phyloP scores from a whole-genome alignment of 169 alveolate genomes.

The Theileria orientalis region DNA sequence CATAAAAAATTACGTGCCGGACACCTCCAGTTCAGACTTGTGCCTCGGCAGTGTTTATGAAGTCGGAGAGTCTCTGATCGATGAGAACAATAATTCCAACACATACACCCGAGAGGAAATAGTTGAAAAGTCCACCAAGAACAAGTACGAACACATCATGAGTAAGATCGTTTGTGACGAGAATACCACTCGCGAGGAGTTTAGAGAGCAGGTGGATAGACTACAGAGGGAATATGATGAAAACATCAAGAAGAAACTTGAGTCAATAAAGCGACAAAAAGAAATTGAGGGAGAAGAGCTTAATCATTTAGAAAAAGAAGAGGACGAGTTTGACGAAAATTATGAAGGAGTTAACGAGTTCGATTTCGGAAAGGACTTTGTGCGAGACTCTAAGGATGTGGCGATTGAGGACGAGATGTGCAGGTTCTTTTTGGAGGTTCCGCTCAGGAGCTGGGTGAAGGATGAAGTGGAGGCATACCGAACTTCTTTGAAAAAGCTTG shows the following conservation, averaged over 20 bases:
- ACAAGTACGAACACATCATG: background rate
- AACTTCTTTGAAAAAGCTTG: constrained; percentile 4
- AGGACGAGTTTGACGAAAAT: background rate
- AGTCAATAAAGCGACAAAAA: background rate
- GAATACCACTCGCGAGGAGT: background rate
- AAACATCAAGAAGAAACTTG: background rate
- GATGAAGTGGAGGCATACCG: constrained; percentile 32
- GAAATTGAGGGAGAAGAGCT: background rate
- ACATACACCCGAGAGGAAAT: background rate
- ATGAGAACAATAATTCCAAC: background rate
- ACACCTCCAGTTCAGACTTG: background rate
- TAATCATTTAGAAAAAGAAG: background rate
- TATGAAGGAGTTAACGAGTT: constrained; percentile 1
- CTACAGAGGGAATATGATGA: background rate
- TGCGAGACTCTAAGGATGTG: constrained; percentile 1
- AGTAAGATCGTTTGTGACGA: background rate
- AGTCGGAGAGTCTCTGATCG: constrained; percentile 19
- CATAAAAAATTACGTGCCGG: constrained; percentile 35
- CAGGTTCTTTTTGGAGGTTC: constrained; percentile 50
- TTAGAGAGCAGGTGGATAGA: constrained; percentile 1
- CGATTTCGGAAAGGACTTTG: background rate
- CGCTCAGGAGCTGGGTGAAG: constrained; percentile 44
- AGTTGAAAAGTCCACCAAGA: background rate
- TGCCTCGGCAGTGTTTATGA: constrained; percentile 45
- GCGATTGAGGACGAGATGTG: constrained; percentile 51